Conservation (phyloP, 1,284 basidiomycete genomes). For the Irpex lacteus region DNA sequence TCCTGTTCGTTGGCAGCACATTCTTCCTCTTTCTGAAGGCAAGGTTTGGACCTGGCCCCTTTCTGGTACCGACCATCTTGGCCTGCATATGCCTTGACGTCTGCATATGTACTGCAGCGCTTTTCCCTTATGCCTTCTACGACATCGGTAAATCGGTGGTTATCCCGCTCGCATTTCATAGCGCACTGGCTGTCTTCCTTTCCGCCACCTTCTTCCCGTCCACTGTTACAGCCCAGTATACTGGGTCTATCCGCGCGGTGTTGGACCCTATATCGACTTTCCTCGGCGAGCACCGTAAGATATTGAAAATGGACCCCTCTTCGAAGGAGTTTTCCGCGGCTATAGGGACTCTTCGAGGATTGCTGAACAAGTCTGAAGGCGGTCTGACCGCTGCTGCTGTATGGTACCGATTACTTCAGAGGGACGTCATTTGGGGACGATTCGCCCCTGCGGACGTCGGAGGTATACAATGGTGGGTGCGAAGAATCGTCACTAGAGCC, state of each 20-base stretch:
- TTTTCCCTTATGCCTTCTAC: conserved; percentile 72
- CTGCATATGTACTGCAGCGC: conserved; percentile 51
- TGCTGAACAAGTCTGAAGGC: conserved; percentile 51
- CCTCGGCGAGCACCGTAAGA: conserved; percentile 45
- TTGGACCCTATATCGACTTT: conserved; percentile 50
- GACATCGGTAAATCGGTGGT: conserved; percentile 49
- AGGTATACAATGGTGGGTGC: conserved; percentile 47
- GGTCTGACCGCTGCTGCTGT: conserved; percentile 53
- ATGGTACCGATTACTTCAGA: conserved; percentile 52
- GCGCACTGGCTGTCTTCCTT: conserved; percentile 51
- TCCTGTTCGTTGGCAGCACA: conserved; percentile 62
- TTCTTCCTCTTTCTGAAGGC: conserved; percentile 67
- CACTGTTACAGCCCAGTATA: conserved; percentile 64
- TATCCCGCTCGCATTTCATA: conserved; percentile 62
- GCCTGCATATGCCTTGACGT: conserved; percentile 62
- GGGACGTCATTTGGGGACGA: conserved; percentile 64
- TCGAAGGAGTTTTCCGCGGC: conserved; percentile 44
- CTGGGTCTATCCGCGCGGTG: conserved; percentile 48
- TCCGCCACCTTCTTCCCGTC: conserved; percentile 65
- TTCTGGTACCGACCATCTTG: conserved; percentile 56
- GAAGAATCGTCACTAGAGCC: conserved; percentile 54
- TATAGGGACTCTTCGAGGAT: conserved; percentile 29
- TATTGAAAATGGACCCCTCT: conserved; percentile 45
- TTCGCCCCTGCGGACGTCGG: conserved; percentile 62
- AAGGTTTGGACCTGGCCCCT: conserved; percentile 63